Evolutionary conservation across 164 flowering plant genomes (phyloP), one percentile per base, ranked within the genome.

Genomic region (Houttuynia cordata): DNA sequence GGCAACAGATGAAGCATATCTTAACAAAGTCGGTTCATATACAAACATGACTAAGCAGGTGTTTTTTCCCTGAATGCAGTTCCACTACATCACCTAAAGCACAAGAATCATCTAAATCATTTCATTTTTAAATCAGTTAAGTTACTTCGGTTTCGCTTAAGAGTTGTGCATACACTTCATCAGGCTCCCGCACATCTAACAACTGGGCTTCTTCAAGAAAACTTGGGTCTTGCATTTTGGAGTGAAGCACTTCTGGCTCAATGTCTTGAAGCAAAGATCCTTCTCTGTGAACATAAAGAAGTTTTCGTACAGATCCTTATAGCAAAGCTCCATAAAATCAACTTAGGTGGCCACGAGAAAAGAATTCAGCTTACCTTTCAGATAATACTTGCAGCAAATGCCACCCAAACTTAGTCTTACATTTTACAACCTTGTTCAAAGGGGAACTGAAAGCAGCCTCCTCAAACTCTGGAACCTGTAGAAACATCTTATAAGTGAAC

Each of bases 121-220:
- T 30, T 30, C 37, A 30, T 30, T 30, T 30, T 30, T 30, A n/a
- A n/a, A n/a, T n/a, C n/a, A n/a, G n/a, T n/a, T n/a, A 30, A 6
- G 6, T 30, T 6, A 30, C 6, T 30, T 30, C 37, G 6, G 2
- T 30, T 30, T 30, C 6, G 37, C 37, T 30, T 30, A n/a, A 30
- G 37, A 30, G 37, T 30, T 30, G 37, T 56, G 56, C 88, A 64
- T 87, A 92, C 98, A 92, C 83, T 85, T 92, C 96, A 2, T 87
- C 93, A 51, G 93, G 95, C 74, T 92, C 96, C 73, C 98, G 79
- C 57, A 92, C 96, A 78, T 92, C 98, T 68, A 92, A 77, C 69
- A 92, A 64, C 41, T 92, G 98, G 61, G 76, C 91, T 73, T 85
- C 89, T 65, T 88, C 82, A 45, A 68, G 19, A 71, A 92, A 92